Base-by-base conservation (phyloP, 1,139 yeast genomes). In the Blastobotrys illinoisensis region DNA sequence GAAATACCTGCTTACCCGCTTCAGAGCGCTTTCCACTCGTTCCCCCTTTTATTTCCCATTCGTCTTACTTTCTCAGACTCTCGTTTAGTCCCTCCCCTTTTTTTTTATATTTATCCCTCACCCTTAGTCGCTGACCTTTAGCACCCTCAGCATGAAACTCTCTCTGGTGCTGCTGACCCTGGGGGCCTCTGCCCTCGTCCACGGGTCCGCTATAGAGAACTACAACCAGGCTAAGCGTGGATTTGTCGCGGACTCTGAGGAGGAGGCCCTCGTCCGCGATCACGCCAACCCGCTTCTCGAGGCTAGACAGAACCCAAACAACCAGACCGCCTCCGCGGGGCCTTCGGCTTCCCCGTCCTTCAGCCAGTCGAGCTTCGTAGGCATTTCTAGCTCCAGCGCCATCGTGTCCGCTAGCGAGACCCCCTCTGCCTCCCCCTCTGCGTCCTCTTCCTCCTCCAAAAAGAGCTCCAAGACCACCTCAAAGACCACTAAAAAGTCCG, bases 201-300 rank as follows among this genome's bases (percentile, higher is more conserved):
- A 36, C 26, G 51, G 43, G n/a, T 52, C 54, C 24, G 54, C 54
- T 14, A 32, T 32, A 13, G 40, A 32, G 40, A 32, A 32, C 16
- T 32, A 32, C 40, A 32, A 32, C 40, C 40, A 32, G 40, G 40
- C 40, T 6, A 32, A 32, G 16, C 40, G 16, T 7, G 40, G 40
- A 5, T 32, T 32, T 7, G 16, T 32, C 40, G 40, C 40, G 4
- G 40, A 32, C 7, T 32, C 40, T 3, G 40, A 32, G 7, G 40
- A 32, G 16, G 40, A 13, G 16, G 40, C 40, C 3, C 11, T 32
- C 5, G 40, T 11, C 16, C 40, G 13, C 40, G 40, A 32, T 7
- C 40, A 32, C 16, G 40, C 13, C 32, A 26, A 26, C 32, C 32
- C 16, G 40, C 3, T 32, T 16, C 40, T 32, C 40, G 40, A 32